A percentile compares a stretch with the other conserved stretches of the same genome.
Evolutionary conservation across 768 basidiomycete genomes (phyloP).

Genomic region (Lentinus brumalis): DNA sequence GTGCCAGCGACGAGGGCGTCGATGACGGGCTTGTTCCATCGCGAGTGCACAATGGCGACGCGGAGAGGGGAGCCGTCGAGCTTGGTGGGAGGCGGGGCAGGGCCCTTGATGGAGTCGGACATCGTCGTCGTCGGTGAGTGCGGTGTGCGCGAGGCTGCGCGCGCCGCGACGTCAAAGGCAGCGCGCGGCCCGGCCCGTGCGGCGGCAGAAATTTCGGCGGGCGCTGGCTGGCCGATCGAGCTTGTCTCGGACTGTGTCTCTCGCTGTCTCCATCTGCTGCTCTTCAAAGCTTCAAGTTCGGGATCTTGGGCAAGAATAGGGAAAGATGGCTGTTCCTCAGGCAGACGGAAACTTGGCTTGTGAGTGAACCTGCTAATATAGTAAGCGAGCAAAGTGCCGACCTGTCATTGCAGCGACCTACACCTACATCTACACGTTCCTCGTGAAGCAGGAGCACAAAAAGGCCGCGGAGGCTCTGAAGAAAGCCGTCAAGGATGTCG

Average conservation of each 20-base stretch:
- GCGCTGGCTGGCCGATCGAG: slow-evolving; percentile 3
- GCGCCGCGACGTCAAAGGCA: not conserved
- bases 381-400: not conserved
- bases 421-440: slow-evolving; percentile 73
- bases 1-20: slow-evolving; percentile 83
- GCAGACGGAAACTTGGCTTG: slow-evolving; percentile 18
- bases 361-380: not conserved
- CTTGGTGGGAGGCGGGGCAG: slow-evolving; percentile 55
- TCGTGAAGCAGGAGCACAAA: slow-evolving; percentile 60
- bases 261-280: not conserved
- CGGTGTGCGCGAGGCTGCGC: not conserved
- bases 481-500: slow-evolving; percentile 66
- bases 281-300: too few relatives aligned
- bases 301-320: not conserved
- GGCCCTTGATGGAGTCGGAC: slow-evolving; percentile 70
- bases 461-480: slow-evolving; percentile 76
- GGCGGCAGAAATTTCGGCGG: slow-evolving; percentile 21
- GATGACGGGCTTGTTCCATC: slow-evolving; percentile 93
- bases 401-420: slow-evolving; percentile 58
- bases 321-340: slow-evolving; percentile 14
- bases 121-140: slow-evolving; percentile 23
- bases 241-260: not conserved
- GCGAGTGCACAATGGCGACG: slow-evolving; percentile 90
- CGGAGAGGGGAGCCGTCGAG: slow-evolving; percentile 83
- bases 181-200: slow-evolving; percentile 1